A percentile compares a stretch with the other conserved stretches of the same genome.
These are phyloP conservation scores for Candida hispaniensis DNA, from an alignment of 805 yeast species.

Conservation along the genomic window DNA sequence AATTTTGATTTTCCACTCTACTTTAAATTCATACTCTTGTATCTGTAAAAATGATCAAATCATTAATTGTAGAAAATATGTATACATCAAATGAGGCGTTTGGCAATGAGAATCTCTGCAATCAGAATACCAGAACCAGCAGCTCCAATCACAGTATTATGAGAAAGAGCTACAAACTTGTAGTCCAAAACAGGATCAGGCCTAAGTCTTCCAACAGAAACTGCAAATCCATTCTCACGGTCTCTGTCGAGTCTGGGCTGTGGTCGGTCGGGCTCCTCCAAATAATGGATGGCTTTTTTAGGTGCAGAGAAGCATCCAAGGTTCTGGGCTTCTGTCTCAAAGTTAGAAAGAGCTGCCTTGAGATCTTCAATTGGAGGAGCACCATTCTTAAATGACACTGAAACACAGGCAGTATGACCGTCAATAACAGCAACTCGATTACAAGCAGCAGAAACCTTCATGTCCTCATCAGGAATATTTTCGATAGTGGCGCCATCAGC, in stretches of 20 bases:
- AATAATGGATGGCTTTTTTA: conserved; percentile 77
- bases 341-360: conserved; percentile 56
- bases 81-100: conserved; percentile 63
- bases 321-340: conserved; percentile 70
- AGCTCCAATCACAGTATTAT: conserved; percentile 96
- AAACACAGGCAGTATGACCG: conserved; percentile 94
- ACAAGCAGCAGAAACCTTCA: conserved; percentile 90
- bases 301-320: conserved; percentile 90
- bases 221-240: conserved; percentile 88
- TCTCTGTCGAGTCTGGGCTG: conserved; percentile 97
- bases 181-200: conserved; percentile 86
- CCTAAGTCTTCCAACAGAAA: conserved; percentile 88
- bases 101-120: conserved; percentile 79
- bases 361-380: conserved; percentile 79
- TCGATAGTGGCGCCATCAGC: conserved; percentile 42
- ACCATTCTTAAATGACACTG: conserved; percentile 72
- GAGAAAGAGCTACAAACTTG: conserved; percentile 96
- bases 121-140: conserved; percentile 97
- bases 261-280: conserved; percentile 88
- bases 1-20: too few species aligned
- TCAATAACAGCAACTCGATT: conserved; percentile 95
- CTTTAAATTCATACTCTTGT: too few species aligned
- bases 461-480: conserved; percentile 52
- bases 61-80: too few species aligned
- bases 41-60: too few species aligned